Evolutionary conservation across 164 flowering plant genomes (phyloP).

Genomic region (Pachysandra terminalis): DNA sequence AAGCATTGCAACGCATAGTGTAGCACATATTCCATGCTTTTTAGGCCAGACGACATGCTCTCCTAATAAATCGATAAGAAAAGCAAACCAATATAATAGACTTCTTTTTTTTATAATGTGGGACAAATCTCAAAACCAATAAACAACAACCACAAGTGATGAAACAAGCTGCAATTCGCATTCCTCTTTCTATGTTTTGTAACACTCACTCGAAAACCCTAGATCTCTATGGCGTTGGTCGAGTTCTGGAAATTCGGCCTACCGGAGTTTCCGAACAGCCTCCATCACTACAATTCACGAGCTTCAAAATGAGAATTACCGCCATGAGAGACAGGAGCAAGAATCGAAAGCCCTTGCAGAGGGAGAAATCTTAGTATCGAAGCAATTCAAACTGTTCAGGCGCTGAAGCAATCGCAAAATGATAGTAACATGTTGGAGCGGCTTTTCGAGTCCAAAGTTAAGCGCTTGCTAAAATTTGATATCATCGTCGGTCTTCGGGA

Average conservation of each 20-base stretch:
- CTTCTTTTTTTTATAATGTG: no score
- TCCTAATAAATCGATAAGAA: no score
- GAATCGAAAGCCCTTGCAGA: constrained; percentile 71
- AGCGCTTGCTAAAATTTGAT: constrained; percentile 58
- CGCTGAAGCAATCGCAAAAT: constrained; percentile 50
- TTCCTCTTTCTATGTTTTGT: background rate
- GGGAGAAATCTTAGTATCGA: constrained; percentile 70
- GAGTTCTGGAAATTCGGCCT: background rate
- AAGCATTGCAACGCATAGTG: no score
- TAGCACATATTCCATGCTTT: no score
- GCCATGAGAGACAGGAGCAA: constrained; percentile 67
- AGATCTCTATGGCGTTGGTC: constrained; percentile 5
- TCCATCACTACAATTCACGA: background rate
- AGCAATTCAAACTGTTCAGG: constrained; percentile 72
- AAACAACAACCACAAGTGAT: background rate
- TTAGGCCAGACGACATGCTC: no score
- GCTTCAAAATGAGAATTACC: constrained; percentile 5
- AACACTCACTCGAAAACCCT: constrained; percentile 1
- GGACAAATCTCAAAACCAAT: no score
- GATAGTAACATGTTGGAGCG: constrained; percentile 22
- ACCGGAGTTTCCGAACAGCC: background rate
- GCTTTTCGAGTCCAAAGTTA: constrained; percentile 36
- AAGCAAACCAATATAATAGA: no score
- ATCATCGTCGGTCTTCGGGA: constrained; percentile 74
- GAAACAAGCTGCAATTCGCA: background rate